Percentiles rank a stretch among this genome's conserved stretches.
Evolutionary conservation across 768 basidiomycete genomes (phyloP).

Genomic region (Podaxis sp.): DNA sequence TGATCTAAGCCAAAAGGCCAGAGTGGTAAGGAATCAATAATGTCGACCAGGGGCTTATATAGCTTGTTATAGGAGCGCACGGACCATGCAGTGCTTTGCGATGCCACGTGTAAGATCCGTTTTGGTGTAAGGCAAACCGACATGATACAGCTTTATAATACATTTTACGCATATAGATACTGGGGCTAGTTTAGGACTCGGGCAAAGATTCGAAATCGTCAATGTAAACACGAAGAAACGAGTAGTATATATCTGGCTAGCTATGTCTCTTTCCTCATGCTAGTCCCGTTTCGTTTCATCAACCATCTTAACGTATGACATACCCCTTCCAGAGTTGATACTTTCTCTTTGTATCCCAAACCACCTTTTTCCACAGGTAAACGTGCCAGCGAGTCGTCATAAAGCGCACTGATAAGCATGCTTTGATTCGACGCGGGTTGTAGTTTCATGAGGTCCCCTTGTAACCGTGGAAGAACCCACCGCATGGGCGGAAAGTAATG

Average conservation of each 20-base stretch:
- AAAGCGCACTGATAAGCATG: slow-evolving; percentile 29
- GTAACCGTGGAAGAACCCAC: slow-evolving; percentile 40
- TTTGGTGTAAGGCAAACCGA: too few species aligned
- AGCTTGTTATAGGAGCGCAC: neutral
- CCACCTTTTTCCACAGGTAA: slow-evolving; percentile 55
- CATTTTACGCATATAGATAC: too few species aligned
- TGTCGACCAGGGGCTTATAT: neutral
- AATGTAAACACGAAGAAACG: neutral
- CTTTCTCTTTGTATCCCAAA: slow-evolving; percentile 56
- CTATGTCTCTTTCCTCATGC: neutral
- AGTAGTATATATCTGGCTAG: neutral
- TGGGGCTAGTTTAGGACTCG: too few species aligned
- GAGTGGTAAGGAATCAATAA: slow-evolving; percentile 52
- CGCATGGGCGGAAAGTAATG: slow-evolving; percentile 26
- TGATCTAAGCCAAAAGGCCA: slow-evolving; percentile 86
- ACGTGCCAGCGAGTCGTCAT: slow-evolving; percentile 66
- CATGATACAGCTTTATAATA: too few species aligned
- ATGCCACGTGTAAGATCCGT: neutral
- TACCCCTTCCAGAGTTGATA: slow-evolving; percentile 56
- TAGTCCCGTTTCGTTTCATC: neutral
- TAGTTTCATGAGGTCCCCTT: slow-evolving; percentile 52
- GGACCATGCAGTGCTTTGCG: neutral
- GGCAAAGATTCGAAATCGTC: neutral
- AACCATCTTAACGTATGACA: slow-evolving; percentile 45
- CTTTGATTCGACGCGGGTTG: slow-evolving; percentile 43